Conservation (phyloP, 2,329 filamentous ascomycete genomes). For the Blastomyces silverae region DNA sequence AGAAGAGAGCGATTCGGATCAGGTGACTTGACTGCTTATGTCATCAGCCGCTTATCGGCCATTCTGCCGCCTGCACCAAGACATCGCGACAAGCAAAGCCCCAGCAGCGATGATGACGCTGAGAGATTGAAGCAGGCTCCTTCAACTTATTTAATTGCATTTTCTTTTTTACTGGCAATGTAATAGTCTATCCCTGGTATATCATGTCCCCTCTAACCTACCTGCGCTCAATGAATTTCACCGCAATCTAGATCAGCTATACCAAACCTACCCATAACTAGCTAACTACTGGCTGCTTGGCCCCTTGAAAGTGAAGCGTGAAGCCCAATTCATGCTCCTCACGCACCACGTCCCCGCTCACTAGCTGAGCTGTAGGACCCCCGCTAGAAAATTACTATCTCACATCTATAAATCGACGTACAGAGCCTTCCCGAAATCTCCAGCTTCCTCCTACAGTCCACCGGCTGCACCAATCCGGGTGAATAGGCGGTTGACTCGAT, state of each 20-base stretch:
- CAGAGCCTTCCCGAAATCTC: not conserved
- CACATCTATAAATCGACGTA: not conserved
- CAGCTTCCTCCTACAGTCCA: not conserved
- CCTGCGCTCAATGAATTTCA: not conserved
- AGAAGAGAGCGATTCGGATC: not conserved
- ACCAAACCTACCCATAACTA: too few species aligned
- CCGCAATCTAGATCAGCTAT: not conserved
- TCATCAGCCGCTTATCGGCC: not conserved
- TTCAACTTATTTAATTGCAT: not conserved
- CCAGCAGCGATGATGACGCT: too few species aligned
- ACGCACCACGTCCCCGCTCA: not conserved
- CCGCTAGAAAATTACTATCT: not conserved
- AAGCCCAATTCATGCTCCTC: not conserved
- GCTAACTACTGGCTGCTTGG: not conserved
- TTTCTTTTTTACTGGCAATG: not conserved
- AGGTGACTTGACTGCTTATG: slow-evolving; percentile 1
- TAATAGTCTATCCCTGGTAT: not conserved
- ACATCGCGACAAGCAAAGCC: not conserved
- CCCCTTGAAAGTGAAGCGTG: not conserved
- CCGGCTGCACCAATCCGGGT: not conserved
- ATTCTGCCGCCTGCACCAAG: not conserved
- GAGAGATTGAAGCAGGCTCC: not conserved
- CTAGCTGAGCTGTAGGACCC: not conserved
- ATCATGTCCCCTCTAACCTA: not conserved
- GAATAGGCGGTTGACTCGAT: not conserved